Evolutionary conservation across 768 basidiomycete species (phyloP).

Genomic region (Kwoniella sp.): DNA sequence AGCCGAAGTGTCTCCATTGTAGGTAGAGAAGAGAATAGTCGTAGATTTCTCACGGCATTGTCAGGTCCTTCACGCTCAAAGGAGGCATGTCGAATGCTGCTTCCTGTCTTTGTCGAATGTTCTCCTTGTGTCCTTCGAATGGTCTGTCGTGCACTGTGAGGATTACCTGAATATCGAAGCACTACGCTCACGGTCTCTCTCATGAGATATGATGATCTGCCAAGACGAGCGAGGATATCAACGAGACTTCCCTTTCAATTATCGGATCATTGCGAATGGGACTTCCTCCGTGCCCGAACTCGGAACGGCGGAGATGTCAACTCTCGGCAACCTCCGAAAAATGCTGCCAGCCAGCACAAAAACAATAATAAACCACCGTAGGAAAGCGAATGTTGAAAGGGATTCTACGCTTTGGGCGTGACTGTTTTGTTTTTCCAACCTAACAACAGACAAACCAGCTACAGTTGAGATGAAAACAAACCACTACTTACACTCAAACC

Average conservation of each 20-base stretch:
- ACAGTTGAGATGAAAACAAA: background rate
- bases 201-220: too few species aligned
- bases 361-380: slow-evolving; percentile 6
- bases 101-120: too few species aligned
- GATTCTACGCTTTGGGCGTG: slow-evolving; percentile 4
- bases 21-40: too few species aligned
- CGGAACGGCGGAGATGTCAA: background rate
- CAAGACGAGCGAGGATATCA: too few species aligned
- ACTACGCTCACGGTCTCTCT: too few species aligned
- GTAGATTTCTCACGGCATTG: slow-evolving; percentile 18
- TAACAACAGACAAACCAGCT: background rate
- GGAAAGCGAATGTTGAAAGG: slow-evolving; percentile 21
- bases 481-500: too few species aligned
- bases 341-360: background rate
- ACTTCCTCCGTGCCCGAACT: too few species aligned
- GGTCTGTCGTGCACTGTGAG: too few species aligned
- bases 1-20: too few species aligned
- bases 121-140: background rate
- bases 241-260: too few species aligned
- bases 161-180: too few species aligned
- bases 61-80: slow-evolving; percentile 15
- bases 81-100: slow-evolving; percentile 10
- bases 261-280: too few species aligned
- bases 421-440: slow-evolving; percentile 16
- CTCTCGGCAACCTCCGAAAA: background rate